These are phyloP conservation scores for Collybia nuda DNA, from an alignment of 768 basidiomycete genomes.

Conservation along the genomic window DNA sequence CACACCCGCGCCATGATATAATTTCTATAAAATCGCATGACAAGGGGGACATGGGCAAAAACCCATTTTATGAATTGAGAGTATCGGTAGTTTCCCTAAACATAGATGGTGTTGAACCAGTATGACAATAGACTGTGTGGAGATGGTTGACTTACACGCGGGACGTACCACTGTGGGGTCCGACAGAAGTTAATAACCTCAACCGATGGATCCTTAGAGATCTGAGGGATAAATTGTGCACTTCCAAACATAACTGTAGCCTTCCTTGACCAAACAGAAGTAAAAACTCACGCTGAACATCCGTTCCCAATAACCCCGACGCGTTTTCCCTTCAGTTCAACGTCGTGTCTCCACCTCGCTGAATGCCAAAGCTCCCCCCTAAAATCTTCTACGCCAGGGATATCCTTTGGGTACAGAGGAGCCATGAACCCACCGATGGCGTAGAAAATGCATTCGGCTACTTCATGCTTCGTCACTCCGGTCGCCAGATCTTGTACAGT, in stretches of 20 bases:
- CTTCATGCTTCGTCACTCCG: conserved; percentile 29
- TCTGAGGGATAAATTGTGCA: conserved; percentile 59
- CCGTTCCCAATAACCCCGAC: conserved; percentile 67
- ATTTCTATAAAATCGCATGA: conserved; percentile 47
- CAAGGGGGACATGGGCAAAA: conserved; percentile 52
- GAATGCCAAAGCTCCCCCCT: conserved; percentile 55
- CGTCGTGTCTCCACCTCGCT: conserved; percentile 53
- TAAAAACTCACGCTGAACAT: conserved; percentile 49
- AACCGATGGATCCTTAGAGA: conserved; percentile 47
- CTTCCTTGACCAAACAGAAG: not conserved
- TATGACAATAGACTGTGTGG: not conserved
- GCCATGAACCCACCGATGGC: conserved; percentile 52
- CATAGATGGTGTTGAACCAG: too few relatives aligned
- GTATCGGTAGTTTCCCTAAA: conserved; percentile 40
- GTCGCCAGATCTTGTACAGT: conserved; percentile 34
- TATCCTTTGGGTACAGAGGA: conserved; percentile 43
- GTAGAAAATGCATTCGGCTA: conserved; percentile 46
- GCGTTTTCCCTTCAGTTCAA: conserved; percentile 48
- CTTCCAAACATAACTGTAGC: conserved; percentile 26
- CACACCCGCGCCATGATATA: conserved; percentile 47
- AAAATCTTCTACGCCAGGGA: conserved; percentile 44
- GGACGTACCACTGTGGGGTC: conserved; percentile 58
- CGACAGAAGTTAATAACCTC: conserved; percentile 59
- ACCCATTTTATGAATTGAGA: conserved; percentile 46
- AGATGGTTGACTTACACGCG: conserved; percentile 39